phyloP scores from a whole-genome alignment of 371 early-diverging fungal species.

The Dipsacomyces acuminosporus region DNA sequence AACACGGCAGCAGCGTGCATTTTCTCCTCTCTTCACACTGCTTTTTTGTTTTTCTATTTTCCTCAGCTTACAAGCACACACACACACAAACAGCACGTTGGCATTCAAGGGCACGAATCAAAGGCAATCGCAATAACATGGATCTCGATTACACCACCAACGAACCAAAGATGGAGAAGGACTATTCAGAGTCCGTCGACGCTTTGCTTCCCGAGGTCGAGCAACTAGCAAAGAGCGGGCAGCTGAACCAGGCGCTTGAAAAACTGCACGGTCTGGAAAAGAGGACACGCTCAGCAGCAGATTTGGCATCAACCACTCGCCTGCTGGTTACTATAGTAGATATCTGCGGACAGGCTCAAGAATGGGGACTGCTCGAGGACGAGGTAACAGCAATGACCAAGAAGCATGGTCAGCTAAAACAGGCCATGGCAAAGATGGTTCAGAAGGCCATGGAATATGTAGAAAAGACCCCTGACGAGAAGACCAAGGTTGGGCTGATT shows the following conservation, averaged over 20 bases:
- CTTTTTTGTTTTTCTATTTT: no score
- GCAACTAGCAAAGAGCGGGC: conserved; percentile 65
- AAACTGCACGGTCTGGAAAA: conserved; percentile 75
- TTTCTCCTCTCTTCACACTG: no score
- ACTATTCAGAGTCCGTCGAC: conserved; percentile 78
- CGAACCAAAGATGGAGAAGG: conserved; percentile 86
- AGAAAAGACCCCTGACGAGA: conserved; percentile 76
- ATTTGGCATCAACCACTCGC: conserved; percentile 75
- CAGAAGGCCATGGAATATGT: conserved; percentile 86
- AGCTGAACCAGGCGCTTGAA: conserved; percentile 78
- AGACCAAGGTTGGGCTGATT: conserved; percentile 83
- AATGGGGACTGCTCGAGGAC: conserved; percentile 88
- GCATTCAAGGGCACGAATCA: no score
- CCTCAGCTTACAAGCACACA: no score
- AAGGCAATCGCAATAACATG: conserved; percentile 5
- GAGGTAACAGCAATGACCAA: conserved; percentile 84
- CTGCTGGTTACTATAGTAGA: conserved; percentile 76
- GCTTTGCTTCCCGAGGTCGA: conserved; percentile 75
- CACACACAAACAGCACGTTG: no score
- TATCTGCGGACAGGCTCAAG: conserved; percentile 65
- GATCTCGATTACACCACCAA: conserved; percentile 32
- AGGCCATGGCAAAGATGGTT: conserved; percentile 93
- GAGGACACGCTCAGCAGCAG: conserved; percentile 78
- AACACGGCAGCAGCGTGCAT: no score
- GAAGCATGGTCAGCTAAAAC: conserved; percentile 94